Percentiles rank a stretch among this genome's conserved stretches.
These are phyloP conservation scores for Candida insectorum DNA, from an alignment of 805 yeast species.

Conservation along the genomic window DNA sequence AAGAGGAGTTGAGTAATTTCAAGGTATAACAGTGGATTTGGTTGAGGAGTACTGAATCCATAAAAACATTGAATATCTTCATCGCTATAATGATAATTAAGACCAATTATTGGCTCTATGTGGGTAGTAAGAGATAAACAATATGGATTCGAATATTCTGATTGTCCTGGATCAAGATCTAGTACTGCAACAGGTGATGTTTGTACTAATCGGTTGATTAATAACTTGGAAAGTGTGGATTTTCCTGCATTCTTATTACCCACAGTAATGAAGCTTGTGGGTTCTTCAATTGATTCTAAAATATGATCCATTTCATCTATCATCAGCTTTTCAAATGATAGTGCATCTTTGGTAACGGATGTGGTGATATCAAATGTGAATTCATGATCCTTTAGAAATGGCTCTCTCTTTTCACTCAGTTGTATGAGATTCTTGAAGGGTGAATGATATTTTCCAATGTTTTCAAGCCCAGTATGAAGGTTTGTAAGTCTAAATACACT, in stretches of 20 bases:
- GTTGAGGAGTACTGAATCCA: constrained; percentile 70
- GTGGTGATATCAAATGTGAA: constrained; percentile 38
- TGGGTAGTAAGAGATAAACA: constrained; percentile 53
- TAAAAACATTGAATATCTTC: constrained; percentile 32
- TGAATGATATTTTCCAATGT: constrained; percentile 40
- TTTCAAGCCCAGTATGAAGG: constrained; percentile 42
- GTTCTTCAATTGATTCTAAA: constrained; percentile 8
- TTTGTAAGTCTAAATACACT: constrained; percentile 39
- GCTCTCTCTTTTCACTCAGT: constrained; percentile 8
- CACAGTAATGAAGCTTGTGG: constrained; percentile 37
- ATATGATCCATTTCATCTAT: constrained; percentile 2
- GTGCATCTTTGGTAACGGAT: constrained; percentile 3
- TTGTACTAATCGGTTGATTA: constrained; percentile 47
- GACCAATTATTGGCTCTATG: constrained; percentile 24
- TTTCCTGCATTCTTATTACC: constrained; percentile 83
- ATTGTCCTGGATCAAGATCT: constrained; percentile 89
- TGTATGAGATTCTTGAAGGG: constrained; percentile 43
- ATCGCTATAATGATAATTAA: constrained; percentile 8
- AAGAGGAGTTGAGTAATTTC: constrained; percentile 40
- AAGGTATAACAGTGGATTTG: constrained; percentile 57
- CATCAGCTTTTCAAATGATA: constrained; percentile 4
- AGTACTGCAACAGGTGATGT: constrained; percentile 43
- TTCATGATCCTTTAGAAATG: constrained; percentile 1
- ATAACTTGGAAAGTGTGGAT: constrained; percentile 59
- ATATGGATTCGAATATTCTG: constrained; percentile 73